A percentile compares a stretch with the other conserved stretches of the same genome.
Conservation (phyloP, 129 eudicot genomes). For the Sambucus nigra region DNA sequence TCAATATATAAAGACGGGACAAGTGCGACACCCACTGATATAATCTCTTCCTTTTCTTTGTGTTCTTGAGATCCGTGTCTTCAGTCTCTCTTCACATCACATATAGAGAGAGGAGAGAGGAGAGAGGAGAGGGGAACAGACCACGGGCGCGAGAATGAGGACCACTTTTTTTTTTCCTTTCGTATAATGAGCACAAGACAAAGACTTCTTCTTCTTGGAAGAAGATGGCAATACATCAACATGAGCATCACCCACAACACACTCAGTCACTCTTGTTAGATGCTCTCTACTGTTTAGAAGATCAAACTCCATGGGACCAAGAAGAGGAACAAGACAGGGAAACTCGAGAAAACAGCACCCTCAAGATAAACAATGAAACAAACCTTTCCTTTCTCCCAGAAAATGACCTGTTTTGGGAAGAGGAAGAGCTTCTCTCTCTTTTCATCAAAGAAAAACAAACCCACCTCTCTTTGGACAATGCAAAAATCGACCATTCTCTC, state of each 20-base stretch:
- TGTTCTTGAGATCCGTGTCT: background rate
- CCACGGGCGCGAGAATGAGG: constrained; percentile 8
- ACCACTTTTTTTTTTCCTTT: constrained; percentile 14
- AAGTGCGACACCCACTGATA: constrained; percentile 12
- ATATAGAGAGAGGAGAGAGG: constrained; percentile 5
- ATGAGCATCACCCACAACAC: constrained; percentile 1
- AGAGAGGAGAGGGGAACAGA: too few relatives aligned
- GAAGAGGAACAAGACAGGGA: constrained; percentile 17
- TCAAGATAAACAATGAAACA: constrained; percentile 2
- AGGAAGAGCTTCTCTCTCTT: constrained; percentile 42
- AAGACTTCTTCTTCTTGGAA: constrained; percentile 6
- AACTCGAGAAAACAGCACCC: constrained; percentile 7
- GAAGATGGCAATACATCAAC: constrained; percentile 18
- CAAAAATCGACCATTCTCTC: background rate
- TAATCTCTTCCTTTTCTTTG: background rate
- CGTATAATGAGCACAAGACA: constrained; percentile 16
- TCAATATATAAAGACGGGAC: constrained; percentile 28
- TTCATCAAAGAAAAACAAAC: constrained; percentile 32
- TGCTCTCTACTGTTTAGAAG: constrained; percentile 38
- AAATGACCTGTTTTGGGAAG: constrained; percentile 52
- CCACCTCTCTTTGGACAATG: background rate
- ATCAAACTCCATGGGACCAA: constrained; percentile 44
- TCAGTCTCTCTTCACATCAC: background rate
- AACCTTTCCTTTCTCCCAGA: constrained; percentile 22
- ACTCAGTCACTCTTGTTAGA: constrained; percentile 19